Base-by-base conservation (phyloP, 176 grass and related monocot genomes). In the Tillandsia fasciculata region DNA sequence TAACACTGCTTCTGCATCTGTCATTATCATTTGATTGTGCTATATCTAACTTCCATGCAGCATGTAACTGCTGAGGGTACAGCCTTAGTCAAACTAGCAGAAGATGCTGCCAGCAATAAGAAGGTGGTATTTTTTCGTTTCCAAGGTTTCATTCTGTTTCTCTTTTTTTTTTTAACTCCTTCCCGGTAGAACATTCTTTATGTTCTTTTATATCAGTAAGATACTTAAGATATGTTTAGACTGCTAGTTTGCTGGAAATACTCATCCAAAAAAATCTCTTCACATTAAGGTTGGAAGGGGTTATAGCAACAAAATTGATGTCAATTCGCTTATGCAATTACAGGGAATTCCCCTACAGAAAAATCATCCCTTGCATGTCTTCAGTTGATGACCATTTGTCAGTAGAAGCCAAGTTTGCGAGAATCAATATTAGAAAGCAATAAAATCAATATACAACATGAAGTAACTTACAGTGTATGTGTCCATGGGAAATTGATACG, bases 51-150 rank as follows among this genome's bases (percentile, higher is more conserved):
- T 81, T 68, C 18, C 70, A 22, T 63, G 53, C 84, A 99, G 95
- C 95, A 99, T 88, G 87, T 99, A 24, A 94, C 76, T 64, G 73
- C 79, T 27, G 90, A 94, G 72, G 95, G 95, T 49, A 99, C 82
- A 49, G 66, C 84, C 22, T 81, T 99, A 82, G 84, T 99, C 12
- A 94, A 99, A 82, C 95, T 94, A 79, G 90, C 90, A 33, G 95
- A 99, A 82, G 95, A 99, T 84, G 86, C 95, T 80, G 90, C 90
- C 49, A 90, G 83, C 69, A 94, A 82, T 72, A 99, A 90, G 74
- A 93, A 91, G 90, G 95, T 99, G 48, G 17, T 52, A 51, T 83
- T 15, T 79, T 64, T 47, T 52, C 9, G 56, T 33, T 66, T 64
- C n/a, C 47, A 54, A 20, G 48, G 14, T 73, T 76, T 3, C 26